Base-by-base conservation (phyloP, 2,329 filamentous ascomycete species). In the Alternaria rosae region DNA sequence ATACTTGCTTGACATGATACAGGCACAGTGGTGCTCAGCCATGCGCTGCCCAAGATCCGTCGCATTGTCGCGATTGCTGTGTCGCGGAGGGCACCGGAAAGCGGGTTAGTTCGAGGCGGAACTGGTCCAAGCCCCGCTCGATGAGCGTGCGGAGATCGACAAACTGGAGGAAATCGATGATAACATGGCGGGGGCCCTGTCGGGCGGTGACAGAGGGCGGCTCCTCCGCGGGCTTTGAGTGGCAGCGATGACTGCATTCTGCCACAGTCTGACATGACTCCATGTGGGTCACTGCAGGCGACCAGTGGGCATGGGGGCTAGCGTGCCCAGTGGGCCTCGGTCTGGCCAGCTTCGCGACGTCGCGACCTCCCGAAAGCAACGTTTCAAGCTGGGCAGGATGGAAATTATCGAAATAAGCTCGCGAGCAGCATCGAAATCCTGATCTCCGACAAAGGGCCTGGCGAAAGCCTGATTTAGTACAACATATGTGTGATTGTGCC, bases 141-240 rank as follows among this genome's bases (percentile, higher is more conserved):
- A 59, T 64, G 42, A 56, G 61, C 47, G 58, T 48, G 54, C 64
- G 45, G 57, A 47, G 68, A 77, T 76, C 72, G 72, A 57, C 66
- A 59, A 67, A 71, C 65, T 64, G 60, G 54, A 47, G 59, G 59
- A 52, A 66, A 76, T 76, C 73, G 73, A 66, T 71, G 59, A 61
- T 42, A 53, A 25, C 47, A 38, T n/a, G 54, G 54, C 58, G n/a
- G 28, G 47, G 59, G 23, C 45, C 54, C 42, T 43, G 52, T 44
- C 55, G 64, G 70, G 71, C 70, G 72, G 71, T 75, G 68, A 73
- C 12, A 7, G 43, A 15, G 4, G 43, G 26, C 28, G 15, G 41
- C 5, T 20, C 47, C 26, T 57, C 51, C 61, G 53, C 42, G 57
- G 55, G 32, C 17, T 7, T 10, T 66, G 53, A 72, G 58, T 75